Evolutionary conservation across 2,329 filamentous ascomycete genomes (phyloP).

Genomic region (Aspergillus piperis): DNA sequence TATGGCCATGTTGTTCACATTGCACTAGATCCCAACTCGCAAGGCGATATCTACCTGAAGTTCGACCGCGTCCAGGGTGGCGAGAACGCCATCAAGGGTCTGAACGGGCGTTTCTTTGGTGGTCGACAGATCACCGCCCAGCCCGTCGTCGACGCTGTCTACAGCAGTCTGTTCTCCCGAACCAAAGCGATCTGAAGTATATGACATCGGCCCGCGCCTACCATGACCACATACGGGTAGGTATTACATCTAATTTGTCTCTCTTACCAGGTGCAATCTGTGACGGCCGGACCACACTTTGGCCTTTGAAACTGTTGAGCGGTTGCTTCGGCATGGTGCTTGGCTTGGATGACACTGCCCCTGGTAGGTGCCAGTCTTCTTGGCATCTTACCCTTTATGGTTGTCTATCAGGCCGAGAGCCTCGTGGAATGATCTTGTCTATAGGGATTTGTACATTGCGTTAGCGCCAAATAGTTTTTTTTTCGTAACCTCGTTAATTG

Average conservation of each 20-base stretch:
- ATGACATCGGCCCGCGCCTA: neutral
- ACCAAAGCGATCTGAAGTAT: constrained; percentile 69
- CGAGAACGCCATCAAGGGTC: constrained; percentile 95
- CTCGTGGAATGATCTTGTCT: constrained; percentile 31
- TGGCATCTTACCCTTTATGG: constrained; percentile 23
- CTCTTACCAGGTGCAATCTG: constrained; percentile 28
- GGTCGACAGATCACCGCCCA: constrained; percentile 89
- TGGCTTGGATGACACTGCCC: constrained; percentile 36
- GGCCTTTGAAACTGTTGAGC: constrained; percentile 15
- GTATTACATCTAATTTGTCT: constrained; percentile 31
- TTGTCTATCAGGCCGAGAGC: constrained; percentile 24
- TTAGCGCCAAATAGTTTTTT: constrained; percentile 17
- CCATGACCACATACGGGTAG: constrained; percentile 25
- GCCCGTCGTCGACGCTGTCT: constrained; percentile 96
- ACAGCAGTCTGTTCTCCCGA: constrained; percentile 92
- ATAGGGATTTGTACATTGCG: constrained; percentile 27
- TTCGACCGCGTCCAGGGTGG: constrained; percentile 94
- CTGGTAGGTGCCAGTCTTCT: constrained; percentile 39
- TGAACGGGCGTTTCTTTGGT: constrained; percentile 96
- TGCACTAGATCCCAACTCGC: constrained; percentile 86
- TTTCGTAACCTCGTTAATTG: constrained; percentile 2
- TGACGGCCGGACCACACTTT: constrained; percentile 22
- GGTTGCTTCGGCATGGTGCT: constrained; percentile 25
- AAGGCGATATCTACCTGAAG: constrained; percentile 97
- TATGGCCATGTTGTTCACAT: constrained; percentile 99